These are phyloP conservation scores for Debaryomyces maramus DNA, from an alignment of 805 yeast species.

Conservation along the genomic window DNA sequence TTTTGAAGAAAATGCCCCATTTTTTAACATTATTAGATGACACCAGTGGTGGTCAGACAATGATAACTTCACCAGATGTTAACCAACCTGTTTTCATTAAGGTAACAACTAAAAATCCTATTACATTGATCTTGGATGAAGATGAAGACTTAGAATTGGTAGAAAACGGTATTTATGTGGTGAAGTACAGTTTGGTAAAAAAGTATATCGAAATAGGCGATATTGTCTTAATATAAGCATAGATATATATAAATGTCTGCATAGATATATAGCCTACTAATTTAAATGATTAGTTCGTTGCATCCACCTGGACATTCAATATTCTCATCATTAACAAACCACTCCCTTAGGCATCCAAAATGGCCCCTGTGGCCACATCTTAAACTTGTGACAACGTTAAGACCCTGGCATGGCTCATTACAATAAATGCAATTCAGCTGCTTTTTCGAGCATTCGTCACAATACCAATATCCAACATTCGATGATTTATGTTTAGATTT, in stretches of 20 bases:
- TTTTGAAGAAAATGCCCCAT: conserved; percentile 66
- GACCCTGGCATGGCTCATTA: conserved; percentile 71
- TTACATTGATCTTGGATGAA: conserved; percentile 24
- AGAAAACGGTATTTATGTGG: conserved; percentile 69
- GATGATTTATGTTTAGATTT: conserved; percentile 40
- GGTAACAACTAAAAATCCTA: conserved; percentile 35
- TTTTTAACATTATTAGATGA: conserved; percentile 76
- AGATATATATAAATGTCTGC: background rate
- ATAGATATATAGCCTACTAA: no score
- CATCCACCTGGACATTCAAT: conserved; percentile 82
- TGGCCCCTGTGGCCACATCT: conserved; percentile 90
- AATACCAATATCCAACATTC: conserved; percentile 70
- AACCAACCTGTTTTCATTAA: conserved; percentile 75
- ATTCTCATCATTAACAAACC: conserved; percentile 70
- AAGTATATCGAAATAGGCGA: conserved; percentile 38
- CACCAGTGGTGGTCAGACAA: conserved; percentile 53
- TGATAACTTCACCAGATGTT: conserved; percentile 80
- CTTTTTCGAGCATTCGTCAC: conserved; percentile 63
- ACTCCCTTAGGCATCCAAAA: conserved; percentile 70
- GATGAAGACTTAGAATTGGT: conserved; percentile 50
- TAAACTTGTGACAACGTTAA: conserved; percentile 54
- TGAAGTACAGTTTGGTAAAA: conserved; percentile 55
- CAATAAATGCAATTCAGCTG: conserved; percentile 78
- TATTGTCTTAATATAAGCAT: conserved; percentile 31
- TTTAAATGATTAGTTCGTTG: conserved; percentile 26